These are phyloP conservation scores for Cytidiella melzeri DNA, from an alignment of 768 basidiomycete genomes.

Conservation along the genomic window DNA sequence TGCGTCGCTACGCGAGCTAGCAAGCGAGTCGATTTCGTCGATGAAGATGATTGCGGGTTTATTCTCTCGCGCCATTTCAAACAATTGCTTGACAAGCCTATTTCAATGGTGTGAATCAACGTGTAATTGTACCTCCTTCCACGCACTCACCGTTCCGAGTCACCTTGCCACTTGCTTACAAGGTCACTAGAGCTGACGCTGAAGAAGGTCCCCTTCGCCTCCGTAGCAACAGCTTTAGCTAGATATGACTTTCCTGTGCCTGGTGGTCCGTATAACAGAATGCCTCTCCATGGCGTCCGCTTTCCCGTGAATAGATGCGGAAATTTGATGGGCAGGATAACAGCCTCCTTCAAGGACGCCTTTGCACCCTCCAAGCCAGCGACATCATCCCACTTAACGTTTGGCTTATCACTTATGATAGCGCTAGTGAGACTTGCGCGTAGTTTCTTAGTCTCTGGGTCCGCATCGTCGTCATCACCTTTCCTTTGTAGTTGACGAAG, in stretches of 20 bases:
- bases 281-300: constrained; percentile 95
- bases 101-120: too few relatives aligned
- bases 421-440: constrained; percentile 85
- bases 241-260: constrained; percentile 97
- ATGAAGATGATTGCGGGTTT: constrained; percentile 99
- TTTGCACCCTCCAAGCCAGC: constrained; percentile 95
- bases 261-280: constrained; percentile 93
- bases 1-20: constrained; percentile 92
- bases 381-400: constrained; percentile 98
- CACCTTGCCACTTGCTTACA: constrained; percentile 99
- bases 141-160: constrained; percentile 78
- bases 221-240: constrained; percentile 98
- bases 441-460: constrained; percentile 94
- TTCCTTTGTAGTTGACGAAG: constrained; percentile 29
- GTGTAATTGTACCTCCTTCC: too few relatives aligned
- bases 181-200: constrained; percentile 92
- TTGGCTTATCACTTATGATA: constrained; percentile 89
- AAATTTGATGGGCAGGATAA: constrained; percentile 99
- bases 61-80: constrained; percentile 90
- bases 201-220: constrained; percentile 99
- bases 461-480: constrained; percentile 65
- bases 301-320: constrained; percentile 98
- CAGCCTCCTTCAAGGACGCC: constrained; percentile 94
- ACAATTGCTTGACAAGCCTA: constrained; percentile 95
- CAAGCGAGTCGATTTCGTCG: constrained; percentile 96